Evolutionary conservation across 768 basidiomycete genomes (phyloP).

Genomic region (Cubamyces sp.): DNA sequence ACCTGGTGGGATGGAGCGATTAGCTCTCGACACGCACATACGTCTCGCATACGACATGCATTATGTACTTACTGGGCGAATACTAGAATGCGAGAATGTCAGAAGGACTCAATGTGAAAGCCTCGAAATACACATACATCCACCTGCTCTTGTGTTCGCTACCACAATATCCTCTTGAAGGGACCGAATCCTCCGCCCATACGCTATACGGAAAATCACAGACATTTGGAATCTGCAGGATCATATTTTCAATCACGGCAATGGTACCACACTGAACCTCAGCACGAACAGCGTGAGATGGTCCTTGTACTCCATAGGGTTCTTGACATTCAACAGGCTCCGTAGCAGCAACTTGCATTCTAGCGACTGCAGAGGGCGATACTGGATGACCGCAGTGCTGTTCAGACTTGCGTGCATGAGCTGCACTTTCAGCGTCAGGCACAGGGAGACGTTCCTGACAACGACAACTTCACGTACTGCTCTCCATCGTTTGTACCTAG

Average conservation of each 20-base stretch:
- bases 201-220: slow-evolving; percentile 11
- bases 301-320: slow-evolving; percentile 10
- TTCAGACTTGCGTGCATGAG: slow-evolving; percentile 14
- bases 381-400: slow-evolving; percentile 5
- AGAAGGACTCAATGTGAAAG: neutral
- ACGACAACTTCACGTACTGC: neutral
- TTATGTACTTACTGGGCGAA: slow-evolving; percentile 13
- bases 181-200: slow-evolving; percentile 5
- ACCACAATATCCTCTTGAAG: slow-evolving; percentile 10
- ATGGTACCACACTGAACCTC: neutral
- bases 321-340: neutral
- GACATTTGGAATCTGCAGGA: slow-evolving; percentile 12
- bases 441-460: no score
- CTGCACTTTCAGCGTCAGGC: neutral
- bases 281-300: slow-evolving; percentile 2
- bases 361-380: slow-evolving; percentile 8
- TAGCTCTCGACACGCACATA: no score
- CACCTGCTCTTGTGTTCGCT: slow-evolving; percentile 1
- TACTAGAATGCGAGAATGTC: neutral
- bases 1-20: no score
- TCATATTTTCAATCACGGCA: neutral
- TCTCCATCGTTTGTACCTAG: slow-evolving; percentile 10
- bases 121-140: neutral
- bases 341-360: slow-evolving; percentile 8
- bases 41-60: no score